Base-by-base conservation (phyloP, 1,284 basidiomycete species). In the Fomitopsis pinicola region DNA sequence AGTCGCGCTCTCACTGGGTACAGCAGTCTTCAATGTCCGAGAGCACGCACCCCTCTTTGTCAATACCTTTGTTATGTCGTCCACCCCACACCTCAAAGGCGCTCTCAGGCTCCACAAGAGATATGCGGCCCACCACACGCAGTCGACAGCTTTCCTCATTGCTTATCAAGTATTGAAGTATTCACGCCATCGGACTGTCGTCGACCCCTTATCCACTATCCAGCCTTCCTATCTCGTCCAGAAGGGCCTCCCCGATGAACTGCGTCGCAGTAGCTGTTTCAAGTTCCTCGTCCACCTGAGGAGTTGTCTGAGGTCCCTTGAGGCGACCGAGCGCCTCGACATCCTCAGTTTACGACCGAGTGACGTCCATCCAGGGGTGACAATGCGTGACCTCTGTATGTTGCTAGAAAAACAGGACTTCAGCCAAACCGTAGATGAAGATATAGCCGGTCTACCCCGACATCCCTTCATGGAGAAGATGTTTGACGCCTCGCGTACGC, bases 171-270 rank as follows among this genome's bases (percentile, higher is more conserved):
- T 89, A 55, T 76, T 91, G 48, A 69, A 74, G 59, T 74, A 75
- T 58, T 85, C 85, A 7, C 75, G 75, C 40, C 73, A 80, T 35
- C 73, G 78, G n/a, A 69, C 81, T 3, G 74, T 85, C 30, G 78
- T 89, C 8, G 91, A 94, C 70, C 88, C 89, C 26, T 78, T 89
- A 42, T 92, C 91, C 26, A 86, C 87, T 48, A 91, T 85, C 50
- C 91, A 91, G 57, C 90, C 91, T 3, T 91, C 91, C 1, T 92
- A 87, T 69, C 80, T 94, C 44, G 82, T 94, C 33, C 91, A 92
- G 70, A 80, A 78, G 57, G 91, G 90, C 3, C 75, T 80, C 12
- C 89, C 91, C 3, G 82, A 86, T 57, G 71, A 78, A 45, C 69
- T 92, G 48, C 87, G 92, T 33, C 82, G 81, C 28, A 84, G 90